phyloP scores from a whole-genome alignment of 352 stramenopile genomes.

The Saprolegnia diclina region DNA sequence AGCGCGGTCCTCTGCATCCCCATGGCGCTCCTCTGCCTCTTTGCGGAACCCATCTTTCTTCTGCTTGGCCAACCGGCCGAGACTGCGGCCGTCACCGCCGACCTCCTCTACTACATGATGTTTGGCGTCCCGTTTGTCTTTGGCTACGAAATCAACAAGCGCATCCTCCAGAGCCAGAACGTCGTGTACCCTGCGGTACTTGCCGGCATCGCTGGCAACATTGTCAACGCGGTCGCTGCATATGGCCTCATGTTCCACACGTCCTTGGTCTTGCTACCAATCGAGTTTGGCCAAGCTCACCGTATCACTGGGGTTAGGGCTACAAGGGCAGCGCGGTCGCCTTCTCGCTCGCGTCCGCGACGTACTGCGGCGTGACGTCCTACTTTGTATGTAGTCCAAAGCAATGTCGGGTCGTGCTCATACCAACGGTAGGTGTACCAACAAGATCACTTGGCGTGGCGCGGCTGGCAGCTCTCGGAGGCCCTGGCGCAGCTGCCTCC shows the following conservation, averaged over 20 bases:
- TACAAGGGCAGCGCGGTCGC: slow-evolving; percentile 63
- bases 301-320: too few species aligned
- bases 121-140: slow-evolving; percentile 73
- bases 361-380: slow-evolving; percentile 53
- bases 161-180: slow-evolving; percentile 80
- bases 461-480: slow-evolving; percentile 57
- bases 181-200: slow-evolving; percentile 77
- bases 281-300: too few species aligned
- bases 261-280: too few species aligned
- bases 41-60: slow-evolving; percentile 68
- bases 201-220: slow-evolving; percentile 57
- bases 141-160: slow-evolving; percentile 70
- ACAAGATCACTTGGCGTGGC: slow-evolving; percentile 37
- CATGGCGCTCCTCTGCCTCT: slow-evolving; percentile 56
- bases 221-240: slow-evolving; percentile 73
- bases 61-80: slow-evolving; percentile 54
- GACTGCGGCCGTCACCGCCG: slow-evolving; percentile 55
- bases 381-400: slow-evolving; percentile 73
- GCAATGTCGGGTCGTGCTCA: too few species aligned
- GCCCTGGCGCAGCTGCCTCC: slow-evolving; percentile 55
- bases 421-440: slow-evolving; percentile 40
- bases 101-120: slow-evolving; percentile 62
- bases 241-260: slow-evolving; percentile 86
- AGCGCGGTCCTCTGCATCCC: slow-evolving; percentile 55
- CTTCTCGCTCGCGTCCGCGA: not conserved